Base-by-base conservation (phyloP, 202 grass and related monocot genomes). In the Zoysia matrella region DNA sequence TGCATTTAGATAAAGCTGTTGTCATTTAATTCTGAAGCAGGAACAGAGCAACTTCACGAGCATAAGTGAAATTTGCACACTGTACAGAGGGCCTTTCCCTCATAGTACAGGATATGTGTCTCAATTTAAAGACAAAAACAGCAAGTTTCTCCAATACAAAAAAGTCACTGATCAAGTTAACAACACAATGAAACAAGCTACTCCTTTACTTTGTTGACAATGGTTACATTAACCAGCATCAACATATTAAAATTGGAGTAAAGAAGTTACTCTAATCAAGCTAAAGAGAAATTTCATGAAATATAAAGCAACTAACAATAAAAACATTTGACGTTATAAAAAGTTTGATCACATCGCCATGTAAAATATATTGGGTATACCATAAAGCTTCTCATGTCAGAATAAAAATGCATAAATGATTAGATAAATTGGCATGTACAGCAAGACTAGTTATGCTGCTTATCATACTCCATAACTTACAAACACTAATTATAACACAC, bases 1-100 rank as follows among this genome's bases (percentile, higher is more conserved):
- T 94, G 86, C 71, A 91, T 75, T 53, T 30, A 65, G 30, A 55
- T 22, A 44, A 79, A 58, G 51, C 15, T 6, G 45, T 72, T 85
- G 48, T 66, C 15, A 79, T 53, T 57, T 30, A 60, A 49, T 54
- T 63, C 45, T 52, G 48, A 9, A 81, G 48, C 42, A 73, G 47
- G 52, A 22, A 73, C 47, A 80, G n/a, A 66, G 50, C 22, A 74
- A 74, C 2, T 12, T 12, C 48, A 71, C 8, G 40, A 50, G 13
- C 1, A 36, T 1, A 80, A 12, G n/a, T 57, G 77, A 81, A 80
- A 42, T 46, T 52, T 52, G 11, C 7, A 57, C 4, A 13, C 43
- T 60, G n/a, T 60, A 61, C 4, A 77, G 3, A 60, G 36, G 60
- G 0, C 1, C 3, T 1, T 6, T 11, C 2, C 48, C 12, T 36